Conservation (phyloP, 352 stramenopile species). For the Peronospora farinosa region DNA sequence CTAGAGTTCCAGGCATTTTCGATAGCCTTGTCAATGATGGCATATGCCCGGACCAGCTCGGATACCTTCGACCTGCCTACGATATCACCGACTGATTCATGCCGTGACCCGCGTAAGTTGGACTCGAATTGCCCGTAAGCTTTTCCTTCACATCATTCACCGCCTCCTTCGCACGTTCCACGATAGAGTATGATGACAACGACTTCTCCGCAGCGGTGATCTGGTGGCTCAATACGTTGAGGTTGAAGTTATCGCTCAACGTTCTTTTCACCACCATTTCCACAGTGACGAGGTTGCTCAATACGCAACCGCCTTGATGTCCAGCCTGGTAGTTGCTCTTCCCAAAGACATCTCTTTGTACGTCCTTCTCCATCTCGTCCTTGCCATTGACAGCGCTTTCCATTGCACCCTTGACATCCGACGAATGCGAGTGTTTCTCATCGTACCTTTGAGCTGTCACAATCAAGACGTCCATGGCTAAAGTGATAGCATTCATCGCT, state of each 20-base stretch:
- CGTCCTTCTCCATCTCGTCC: neutral
- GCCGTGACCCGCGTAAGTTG: neutral
- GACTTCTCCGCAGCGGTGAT: conserved; percentile 15
- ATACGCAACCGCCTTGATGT: conserved; percentile 1
- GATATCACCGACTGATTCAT: neutral
- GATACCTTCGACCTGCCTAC: neutral
- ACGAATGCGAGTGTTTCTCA: conserved; percentile 8
- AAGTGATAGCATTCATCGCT: conserved; percentile 11
- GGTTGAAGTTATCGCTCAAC: conserved; percentile 14
- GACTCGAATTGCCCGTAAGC: conserved; percentile 8
- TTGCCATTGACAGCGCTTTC: conserved; percentile 7
- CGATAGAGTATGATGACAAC: conserved; percentile 5
- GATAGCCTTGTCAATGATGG: neutral
- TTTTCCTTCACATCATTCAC: conserved; percentile 18
- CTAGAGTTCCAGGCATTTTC: too few relatives aligned
- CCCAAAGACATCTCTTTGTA: neutral
- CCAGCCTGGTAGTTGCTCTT: conserved; percentile 2
- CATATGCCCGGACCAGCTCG: neutral
- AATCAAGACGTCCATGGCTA: conserved; percentile 15
- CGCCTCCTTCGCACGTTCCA: conserved; percentile 17
- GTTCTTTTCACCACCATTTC: conserved; percentile 20
- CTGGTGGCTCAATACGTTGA: conserved; percentile 22
- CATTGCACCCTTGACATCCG: conserved; percentile 15
- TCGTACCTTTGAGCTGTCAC: conserved; percentile 18
- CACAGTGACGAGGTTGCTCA: conserved; percentile 12